phyloP scores from a whole-genome alignment of 371 early-diverging fungal species.

The Quaeritorhiza haematococci region DNA sequence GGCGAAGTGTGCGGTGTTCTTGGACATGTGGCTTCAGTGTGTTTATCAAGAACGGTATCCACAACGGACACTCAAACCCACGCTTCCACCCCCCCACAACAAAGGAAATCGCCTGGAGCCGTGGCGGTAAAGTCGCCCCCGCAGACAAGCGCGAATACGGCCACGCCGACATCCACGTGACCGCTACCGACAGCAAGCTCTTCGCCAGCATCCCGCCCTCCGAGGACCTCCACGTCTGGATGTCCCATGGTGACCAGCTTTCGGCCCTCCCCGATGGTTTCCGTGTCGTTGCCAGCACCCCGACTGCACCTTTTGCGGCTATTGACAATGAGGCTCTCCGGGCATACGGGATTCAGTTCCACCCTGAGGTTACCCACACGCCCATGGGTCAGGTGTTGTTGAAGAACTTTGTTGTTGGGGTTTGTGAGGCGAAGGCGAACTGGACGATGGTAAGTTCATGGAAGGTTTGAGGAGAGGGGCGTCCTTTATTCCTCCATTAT shows the following conservation, averaged over 20 bases:
- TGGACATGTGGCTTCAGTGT: background rate
- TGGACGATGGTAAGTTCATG: conserved; percentile 80
- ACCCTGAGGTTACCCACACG: conserved; percentile 97
- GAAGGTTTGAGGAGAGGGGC: too few species aligned
- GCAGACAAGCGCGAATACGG: conserved; percentile 94
- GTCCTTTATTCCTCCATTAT: too few species aligned
- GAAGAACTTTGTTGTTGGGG: conserved; percentile 85
- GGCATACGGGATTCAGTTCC: conserved; percentile 94
- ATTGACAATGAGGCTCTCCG: conserved; percentile 71
- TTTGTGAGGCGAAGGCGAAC: conserved; percentile 75
- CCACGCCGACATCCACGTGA: conserved; percentile 71
- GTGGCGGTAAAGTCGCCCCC: conserved; percentile 81
- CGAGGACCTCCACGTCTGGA: conserved; percentile 78
- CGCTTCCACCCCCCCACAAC: background rate
- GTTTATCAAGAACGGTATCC: background rate
- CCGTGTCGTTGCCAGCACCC: conserved; percentile 77
- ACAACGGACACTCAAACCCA: background rate
- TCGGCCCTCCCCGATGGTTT: conserved; percentile 76
- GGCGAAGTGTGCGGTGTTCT: background rate
- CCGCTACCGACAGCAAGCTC: conserved; percentile 55
- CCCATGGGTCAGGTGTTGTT: conserved; percentile 76
- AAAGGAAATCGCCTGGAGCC: conserved; percentile 80
- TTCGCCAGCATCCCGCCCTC: conserved; percentile 67
- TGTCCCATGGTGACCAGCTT: conserved; percentile 96
- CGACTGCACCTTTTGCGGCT: conserved; percentile 85